These are phyloP conservation scores for Omphalotus guepiniiformis DNA, from an alignment of 768 basidiomycete species.

Conservation along the genomic window DNA sequence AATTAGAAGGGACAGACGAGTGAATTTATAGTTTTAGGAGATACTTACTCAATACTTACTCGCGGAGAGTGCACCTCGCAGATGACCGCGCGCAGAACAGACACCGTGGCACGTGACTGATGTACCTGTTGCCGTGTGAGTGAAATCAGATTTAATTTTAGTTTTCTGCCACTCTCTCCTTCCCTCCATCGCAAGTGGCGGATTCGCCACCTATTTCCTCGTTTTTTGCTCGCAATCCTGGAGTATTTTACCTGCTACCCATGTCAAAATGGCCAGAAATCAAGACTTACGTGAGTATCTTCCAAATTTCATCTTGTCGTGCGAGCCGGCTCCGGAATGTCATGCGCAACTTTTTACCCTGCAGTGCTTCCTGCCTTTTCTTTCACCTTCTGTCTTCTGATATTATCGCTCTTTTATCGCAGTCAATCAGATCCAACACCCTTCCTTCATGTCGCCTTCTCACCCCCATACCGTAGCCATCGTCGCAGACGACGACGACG, in stretches of 20 bases:
- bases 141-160: too few relatives aligned
- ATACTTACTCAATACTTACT: too few relatives aligned
- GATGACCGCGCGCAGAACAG: too few relatives aligned
- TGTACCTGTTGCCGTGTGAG: too few relatives aligned
- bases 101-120: too few relatives aligned
- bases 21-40: conserved; percentile 3
- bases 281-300: conserved; percentile 29
- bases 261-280: conserved; percentile 38
- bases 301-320: conserved; percentile 9
- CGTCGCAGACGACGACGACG: conserved; percentile 56
- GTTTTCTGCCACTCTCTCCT: too few relatives aligned
- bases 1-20: too few relatives aligned
- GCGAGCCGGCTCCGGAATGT: conserved; percentile 9
- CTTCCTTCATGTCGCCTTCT: conserved; percentile 65
- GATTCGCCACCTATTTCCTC: too few relatives aligned
- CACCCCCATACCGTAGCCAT: conserved; percentile 61
- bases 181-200: too few relatives aligned
- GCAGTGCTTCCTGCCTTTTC: conserved; percentile 6
- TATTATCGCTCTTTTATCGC: conserved; percentile 11
- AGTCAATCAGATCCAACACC: conserved; percentile 42
- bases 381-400: conserved; percentile 10
- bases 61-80: too few relatives aligned
- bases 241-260: conserved; percentile 30
- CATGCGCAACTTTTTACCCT: conserved; percentile 15
- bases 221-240: conserved; percentile 43